Evolutionary conservation across 805 yeast genomes (phyloP), one percentile per base, ranked within the genome.

Genomic region (Candida saitoana): DNA sequence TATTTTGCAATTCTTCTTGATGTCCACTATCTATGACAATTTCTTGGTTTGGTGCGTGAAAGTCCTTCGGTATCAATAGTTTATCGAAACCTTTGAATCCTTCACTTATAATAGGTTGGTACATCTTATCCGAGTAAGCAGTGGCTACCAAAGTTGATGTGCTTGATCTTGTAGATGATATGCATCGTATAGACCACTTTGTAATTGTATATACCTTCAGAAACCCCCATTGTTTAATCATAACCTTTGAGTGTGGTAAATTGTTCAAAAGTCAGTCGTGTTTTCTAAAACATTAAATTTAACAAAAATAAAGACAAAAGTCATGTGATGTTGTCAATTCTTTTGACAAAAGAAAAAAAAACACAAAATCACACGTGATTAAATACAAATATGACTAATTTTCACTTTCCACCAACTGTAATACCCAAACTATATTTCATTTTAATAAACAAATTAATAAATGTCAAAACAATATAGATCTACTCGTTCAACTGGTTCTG

Each of bases 391-490:
- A 36, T 36, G 39, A 36, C 33, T 36, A 29, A 36, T 25, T 18
- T 20, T 34, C 25, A 36, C 14, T 8, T 27, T 29, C 8, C 4
- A 31, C 17, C 18, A 31, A 37, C 14, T n/a, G 15, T 18, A n/a
- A 18, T 12, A 18, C 4, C 4, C 4, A 20, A 34, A 17, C 31
- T 31, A 25, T 19, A 9, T 14, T 8, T 17, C 6, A 33, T 7
- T 33, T 6, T 11, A 29, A 12, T 29, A 6, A 9, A 14, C 11
- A n/a, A 22, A n/a, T n/a, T n/a, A n/a, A n/a, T 27, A 18, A 9
- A 38, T 39, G 36, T 78, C 85, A 7, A 80, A 79, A 71, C 67
- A 70, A 31, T 86, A 86, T 62, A 82, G 91, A 69, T 86, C 95
- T 15, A 84, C 95, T n/a, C 82, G 95, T 63, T 77, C 86, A 3